Evolutionary conservation across 2,329 filamentous ascomycete genomes (phyloP), one percentile per base, ranked within the genome.

Genomic region (Kalmusia sp.): DNA sequence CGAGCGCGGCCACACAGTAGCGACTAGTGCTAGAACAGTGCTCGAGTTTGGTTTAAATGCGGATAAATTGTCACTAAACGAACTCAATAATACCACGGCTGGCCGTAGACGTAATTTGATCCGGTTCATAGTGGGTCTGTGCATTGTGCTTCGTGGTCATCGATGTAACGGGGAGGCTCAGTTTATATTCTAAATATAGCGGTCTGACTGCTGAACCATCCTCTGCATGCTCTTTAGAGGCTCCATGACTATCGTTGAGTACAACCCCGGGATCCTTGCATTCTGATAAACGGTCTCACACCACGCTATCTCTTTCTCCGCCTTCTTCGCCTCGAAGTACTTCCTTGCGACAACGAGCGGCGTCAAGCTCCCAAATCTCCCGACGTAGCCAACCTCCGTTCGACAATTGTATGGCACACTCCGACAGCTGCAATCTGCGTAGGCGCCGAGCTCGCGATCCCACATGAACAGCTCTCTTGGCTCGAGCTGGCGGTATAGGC

Each of bases 281-380:
- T 62, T 64, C 28, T 61, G 54, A 44, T 70, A 73, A 5, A 68
- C 70, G 11, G 52, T 61, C 33, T 62, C 66, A 27, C 70, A 73
- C 71, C 71, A 74, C 1, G 47, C 41, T 1, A 61, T 57, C 46
- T 73, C 67, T 8, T 51, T 63, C 22, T 54, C 47, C 27, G 64
- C 64, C 4, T 63, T 63, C 15, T 68, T 69, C 6, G 61, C 62
- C 40, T 70, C 68, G 22, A 65, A 73, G 24, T 70, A 74, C 52
- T 69, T 71, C n/a, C 64, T 57, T n/a, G 69, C 71, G 2, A 69
- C 66, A 28, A 72, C 62, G 3, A 74, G 57, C n/a, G 71, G 71
- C 9, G 69, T 71, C 52, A 74, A 30, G 2, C 66, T 67, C 3
- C 68, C 65, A 43, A 74, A 73, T 7, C 67, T 68, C 0, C 65